phyloP scores from a whole-genome alignment of 2,329 filamentous ascomycete genomes.

The Aspergillus proliferans region DNA sequence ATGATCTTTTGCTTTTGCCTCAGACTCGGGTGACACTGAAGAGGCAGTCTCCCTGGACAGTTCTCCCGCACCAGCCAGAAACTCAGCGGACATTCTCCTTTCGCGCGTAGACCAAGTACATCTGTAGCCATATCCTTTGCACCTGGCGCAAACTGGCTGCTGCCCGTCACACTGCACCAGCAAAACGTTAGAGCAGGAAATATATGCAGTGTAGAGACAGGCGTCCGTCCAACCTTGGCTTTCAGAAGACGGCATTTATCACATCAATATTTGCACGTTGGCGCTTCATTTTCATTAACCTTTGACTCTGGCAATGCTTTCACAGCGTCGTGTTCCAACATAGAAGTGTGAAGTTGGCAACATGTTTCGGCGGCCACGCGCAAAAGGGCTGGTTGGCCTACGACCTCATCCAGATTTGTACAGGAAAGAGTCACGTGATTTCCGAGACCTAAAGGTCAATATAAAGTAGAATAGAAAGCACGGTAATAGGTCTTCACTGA shows the following conservation, averaged over 20 bases:
- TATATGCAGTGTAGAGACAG: neutral
- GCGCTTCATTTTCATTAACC: neutral
- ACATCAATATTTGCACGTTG: too few species aligned
- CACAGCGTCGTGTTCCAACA: neutral
- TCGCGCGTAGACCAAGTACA: too few species aligned
- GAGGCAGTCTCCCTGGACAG: neutral
- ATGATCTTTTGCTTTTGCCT: too few species aligned
- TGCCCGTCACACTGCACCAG: too few species aligned
- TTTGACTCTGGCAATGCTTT: neutral
- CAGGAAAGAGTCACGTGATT: neutral
- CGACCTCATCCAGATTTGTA: neutral
- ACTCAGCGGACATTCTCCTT: neutral
- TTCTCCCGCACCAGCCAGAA: neutral
- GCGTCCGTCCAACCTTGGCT: neutral
- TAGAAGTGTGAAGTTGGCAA: neutral
- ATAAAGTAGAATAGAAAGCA: too few species aligned
- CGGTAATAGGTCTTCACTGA: neutral
- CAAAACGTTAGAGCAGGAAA: too few species aligned
- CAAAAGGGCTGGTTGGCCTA: neutral
- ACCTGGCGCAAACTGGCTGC: too few species aligned
- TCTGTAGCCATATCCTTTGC: too few species aligned
- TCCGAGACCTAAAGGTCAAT: neutral
- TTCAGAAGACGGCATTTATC: too few species aligned
- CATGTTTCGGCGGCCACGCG: neutral
- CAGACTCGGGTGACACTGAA: neutral